Conservation (phyloP, 371 early-diverging fungal species). For the Quaeritorhiza haematococci region DNA sequence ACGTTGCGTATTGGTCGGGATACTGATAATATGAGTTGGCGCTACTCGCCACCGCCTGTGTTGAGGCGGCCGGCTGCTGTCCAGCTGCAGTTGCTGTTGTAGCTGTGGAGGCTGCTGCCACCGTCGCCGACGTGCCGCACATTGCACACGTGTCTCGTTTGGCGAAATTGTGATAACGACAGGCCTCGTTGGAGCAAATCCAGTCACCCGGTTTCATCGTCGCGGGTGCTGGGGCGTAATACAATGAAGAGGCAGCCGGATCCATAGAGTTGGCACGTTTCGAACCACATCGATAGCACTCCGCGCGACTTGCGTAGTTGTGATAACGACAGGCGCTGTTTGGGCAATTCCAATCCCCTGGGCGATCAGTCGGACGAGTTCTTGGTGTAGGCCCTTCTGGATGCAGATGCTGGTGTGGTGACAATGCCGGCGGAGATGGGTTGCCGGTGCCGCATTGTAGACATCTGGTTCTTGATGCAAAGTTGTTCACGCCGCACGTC, state of each 20-base stretch:
- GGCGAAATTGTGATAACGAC: conserved; percentile 74
- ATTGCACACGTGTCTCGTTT: conserved; percentile 32
- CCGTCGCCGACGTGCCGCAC: too few species aligned
- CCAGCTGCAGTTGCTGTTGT: too few species aligned
- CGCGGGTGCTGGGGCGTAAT: neutral
- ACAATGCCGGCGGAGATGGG: conserved; percentile 19
- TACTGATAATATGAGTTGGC: too few species aligned
- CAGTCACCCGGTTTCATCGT: conserved; percentile 59
- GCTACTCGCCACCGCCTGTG: too few species aligned
- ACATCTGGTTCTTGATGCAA: conserved; percentile 53
- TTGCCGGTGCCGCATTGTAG: conserved; percentile 13
- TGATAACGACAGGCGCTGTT: conserved; percentile 49
- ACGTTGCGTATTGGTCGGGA: too few species aligned
- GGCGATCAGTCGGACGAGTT: conserved; percentile 31
- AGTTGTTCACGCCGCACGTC: conserved; percentile 66
- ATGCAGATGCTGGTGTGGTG: too few species aligned
- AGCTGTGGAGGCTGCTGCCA: too few species aligned
- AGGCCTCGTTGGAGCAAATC: conserved; percentile 65
- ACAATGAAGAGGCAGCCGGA: neutral
- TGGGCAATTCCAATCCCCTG: conserved; percentile 49
- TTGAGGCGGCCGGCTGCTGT: too few species aligned
- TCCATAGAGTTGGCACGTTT: neutral
- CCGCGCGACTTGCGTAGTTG: conserved; percentile 38
- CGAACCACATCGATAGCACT: conserved; percentile 29
- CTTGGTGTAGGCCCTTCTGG: conserved; percentile 27